Base-by-base conservation (phyloP, 2,329 filamentous ascomycete genomes). In the Blastomyces percursus region DNA sequence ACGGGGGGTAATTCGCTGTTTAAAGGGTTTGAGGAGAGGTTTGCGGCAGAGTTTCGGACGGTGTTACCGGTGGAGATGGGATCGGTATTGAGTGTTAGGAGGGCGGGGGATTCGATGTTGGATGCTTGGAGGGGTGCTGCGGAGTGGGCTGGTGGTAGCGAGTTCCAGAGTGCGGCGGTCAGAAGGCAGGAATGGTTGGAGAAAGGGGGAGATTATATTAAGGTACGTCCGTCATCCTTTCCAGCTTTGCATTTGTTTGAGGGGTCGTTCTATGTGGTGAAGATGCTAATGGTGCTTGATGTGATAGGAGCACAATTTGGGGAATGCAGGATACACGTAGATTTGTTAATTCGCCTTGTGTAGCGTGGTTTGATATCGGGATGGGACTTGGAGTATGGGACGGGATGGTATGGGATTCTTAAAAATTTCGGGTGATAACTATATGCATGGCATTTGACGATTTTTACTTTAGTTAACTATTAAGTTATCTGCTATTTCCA, bases 41-140 rank as follows among this genome's bases (percentile, higher is more conserved):
- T 97, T 65, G 79, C 83, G 59, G 81, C 83, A 38, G 93, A 94
- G 57, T 78, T 97, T 61, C 82, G 83, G 46, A 84, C 86, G 0
- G 83, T 90, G 64, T 74, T 96, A 67, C 89, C 91, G 1, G 81
- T 38, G 19, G 54, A 56, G 54, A 40, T 86, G 16, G 86, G 86
- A 14, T 78, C 86, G 21, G 80, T 83, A 38, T 76, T 96, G n/a
- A 75, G 73, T 12, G 84, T 96, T 24, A 82, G 94, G 51, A 84
- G 83, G 58, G 94, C 94, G 0, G 77, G 80, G 62, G 86, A 97
- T 73, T 84, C 90, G 1, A 73, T 94, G 32, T 78, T 95, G 44
- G 94, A 99, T 80, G 90, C 93, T 2, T 99, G 94, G 94, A 90
- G 83, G 74, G 94, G 94, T 8, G 94, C 94, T 0, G 93, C 94